A percentile compares a stretch with the other conserved stretches of the same genome.
Conservation (phyloP, 305 asterid species). For the Fraxinus greggii region DNA sequence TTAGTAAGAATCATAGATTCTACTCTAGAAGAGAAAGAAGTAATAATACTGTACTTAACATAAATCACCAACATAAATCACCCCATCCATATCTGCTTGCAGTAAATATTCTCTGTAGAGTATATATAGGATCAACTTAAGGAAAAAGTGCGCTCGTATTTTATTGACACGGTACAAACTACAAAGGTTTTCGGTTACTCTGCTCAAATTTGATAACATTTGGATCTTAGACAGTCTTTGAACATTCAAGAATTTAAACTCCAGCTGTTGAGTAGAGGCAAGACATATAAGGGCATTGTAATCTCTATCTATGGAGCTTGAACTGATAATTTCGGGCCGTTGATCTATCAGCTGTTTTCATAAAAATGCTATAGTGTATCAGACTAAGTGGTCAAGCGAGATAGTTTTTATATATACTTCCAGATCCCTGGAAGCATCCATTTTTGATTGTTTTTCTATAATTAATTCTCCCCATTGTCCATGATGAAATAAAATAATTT, state of each 20-base stretch:
- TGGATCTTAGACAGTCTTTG: too few relatives aligned
- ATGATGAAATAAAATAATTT: background rate
- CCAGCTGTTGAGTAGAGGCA: background rate
- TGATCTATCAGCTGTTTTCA: background rate
- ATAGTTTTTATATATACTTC: background rate
- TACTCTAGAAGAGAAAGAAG: too few relatives aligned
- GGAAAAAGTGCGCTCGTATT: too few relatives aligned
- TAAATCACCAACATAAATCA: too few relatives aligned
- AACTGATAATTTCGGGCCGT: background rate
- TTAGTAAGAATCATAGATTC: background rate
- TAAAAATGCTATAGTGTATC: slow-evolving; percentile 13
- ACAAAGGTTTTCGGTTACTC: too few relatives aligned
- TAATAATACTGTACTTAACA: too few relatives aligned
- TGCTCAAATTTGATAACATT: too few relatives aligned
- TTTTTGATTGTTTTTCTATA: background rate
- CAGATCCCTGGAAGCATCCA: background rate
- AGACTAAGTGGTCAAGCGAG: slow-evolving; percentile 6
- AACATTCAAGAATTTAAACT: too few relatives aligned
- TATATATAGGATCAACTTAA: too few relatives aligned
- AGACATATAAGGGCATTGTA: background rate
- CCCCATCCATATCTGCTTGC: too few relatives aligned
- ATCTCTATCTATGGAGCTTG: background rate
- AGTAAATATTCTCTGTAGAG: too few relatives aligned
- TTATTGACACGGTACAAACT: too few relatives aligned
- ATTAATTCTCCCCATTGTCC: background rate